Percentiles rank a stretch among this genome's conserved stretches.
These are phyloP conservation scores for Pseudozyma hubeiensis DNA, from an alignment of 1,284 basidiomycete genomes.

Conservation along the genomic window DNA sequence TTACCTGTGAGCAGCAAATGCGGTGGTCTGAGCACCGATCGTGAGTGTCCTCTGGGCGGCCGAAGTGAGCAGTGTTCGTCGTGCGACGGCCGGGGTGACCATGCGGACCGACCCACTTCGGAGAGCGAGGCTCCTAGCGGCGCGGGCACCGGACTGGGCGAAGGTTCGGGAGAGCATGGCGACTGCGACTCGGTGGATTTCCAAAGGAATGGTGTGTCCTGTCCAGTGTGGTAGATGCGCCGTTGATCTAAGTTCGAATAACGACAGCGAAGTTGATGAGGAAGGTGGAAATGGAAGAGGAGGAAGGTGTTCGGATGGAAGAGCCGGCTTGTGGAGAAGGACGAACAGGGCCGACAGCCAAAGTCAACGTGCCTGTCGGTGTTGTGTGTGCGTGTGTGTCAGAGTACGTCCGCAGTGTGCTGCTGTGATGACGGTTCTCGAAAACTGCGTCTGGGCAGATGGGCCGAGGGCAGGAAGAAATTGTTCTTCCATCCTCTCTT, in stretches of 20 bases:
- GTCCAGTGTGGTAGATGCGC: too few relatives aligned
- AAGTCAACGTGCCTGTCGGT: not conserved
- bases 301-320: not conserved
- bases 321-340: slow-evolving; percentile 12
- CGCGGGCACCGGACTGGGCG: slow-evolving; percentile 42
- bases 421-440: not conserved
- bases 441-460: too few relatives aligned
- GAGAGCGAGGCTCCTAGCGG: slow-evolving; percentile 38
- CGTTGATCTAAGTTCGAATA: too few relatives aligned
- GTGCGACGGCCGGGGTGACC: slow-evolving; percentile 44
- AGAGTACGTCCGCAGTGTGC: slow-evolving; percentile 1
- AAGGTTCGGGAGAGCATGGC: slow-evolving; percentile 41
- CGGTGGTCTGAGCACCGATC: slow-evolving; percentile 29
- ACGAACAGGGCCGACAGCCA: not conserved
- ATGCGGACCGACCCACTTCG: slow-evolving; percentile 42
- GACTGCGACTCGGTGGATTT: not conserved
- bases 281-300: slow-evolving; percentile 2
- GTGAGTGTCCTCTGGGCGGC: slow-evolving; percentile 28
- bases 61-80: slow-evolving; percentile 42
- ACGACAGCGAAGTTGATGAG: not conserved
- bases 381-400: slow-evolving; percentile 1
- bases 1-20: slow-evolving; percentile 41
- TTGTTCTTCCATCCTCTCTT: too few relatives aligned
- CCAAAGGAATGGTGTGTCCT: too few relatives aligned
- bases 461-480: too few relatives aligned